Base-by-base conservation (phyloP, 2,329 filamentous ascomycete species). In the Xylariaceae sp. region DNA sequence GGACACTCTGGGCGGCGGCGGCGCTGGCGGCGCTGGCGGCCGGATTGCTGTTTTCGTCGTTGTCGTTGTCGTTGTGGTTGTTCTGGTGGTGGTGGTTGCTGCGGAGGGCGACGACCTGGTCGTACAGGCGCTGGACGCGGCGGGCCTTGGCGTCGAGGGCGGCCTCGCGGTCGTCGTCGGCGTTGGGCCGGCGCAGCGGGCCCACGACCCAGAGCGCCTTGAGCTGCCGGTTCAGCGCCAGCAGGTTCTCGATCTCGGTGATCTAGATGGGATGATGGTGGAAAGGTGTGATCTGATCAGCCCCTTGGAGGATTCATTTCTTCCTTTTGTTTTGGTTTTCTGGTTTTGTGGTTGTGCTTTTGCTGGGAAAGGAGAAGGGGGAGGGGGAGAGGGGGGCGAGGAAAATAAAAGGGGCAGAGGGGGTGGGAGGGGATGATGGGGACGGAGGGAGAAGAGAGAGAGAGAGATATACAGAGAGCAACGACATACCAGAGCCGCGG, bases 171-270 rank as follows among this genome's bases (percentile, higher is more conserved):
- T 9, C 30, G 23, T 62, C 62, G 31, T 67, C 61, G 27, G 61
- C 63, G 26, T 61, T 63, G 4, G 65, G 58, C 29, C 53, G 57
- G 36, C 59, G 58, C 16, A 72, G 52, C 1, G 67, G 61, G 2
- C 69, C 68, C 35, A 63, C 59, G 9, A 70, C 57, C 67, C 67
- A 71, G 16, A 72, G 55, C 35, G 66, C 61, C 42, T 70, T 68
- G 36, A 73, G 56, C 40, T 65, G 62, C 23, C 67, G 62, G 13
- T 59, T 69, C 10, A 73, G 53, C 18, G 54, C 49, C 4, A 70
- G 56, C 3, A 73, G 55, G 37, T 68, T 62, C 38, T 72, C 54
- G 19, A 60, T 43, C 7, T 60, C 59, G 38, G 58, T 52, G 36
- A 64, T 58, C 63, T 66, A 32, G 19, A 13, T 3, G 13, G 14